Evolutionary conservation across 75 land plant genomes (phyloP), one percentile per base, ranked within the genome.

Genomic region (Larix kaempferi): DNA sequence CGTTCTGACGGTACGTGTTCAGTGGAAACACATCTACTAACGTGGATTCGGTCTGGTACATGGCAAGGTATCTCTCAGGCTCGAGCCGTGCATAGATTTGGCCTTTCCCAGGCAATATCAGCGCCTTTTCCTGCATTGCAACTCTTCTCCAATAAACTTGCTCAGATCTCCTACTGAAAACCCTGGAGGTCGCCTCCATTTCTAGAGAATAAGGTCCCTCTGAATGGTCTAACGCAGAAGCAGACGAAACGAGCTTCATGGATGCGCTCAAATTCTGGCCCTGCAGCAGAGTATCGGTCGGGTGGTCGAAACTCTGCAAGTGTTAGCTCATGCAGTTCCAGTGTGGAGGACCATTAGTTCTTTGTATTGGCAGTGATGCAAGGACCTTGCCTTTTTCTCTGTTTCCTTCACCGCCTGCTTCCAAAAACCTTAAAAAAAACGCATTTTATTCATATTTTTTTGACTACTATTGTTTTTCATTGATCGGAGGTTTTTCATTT

Each of bases 241-340:
- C 11, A 5, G 76, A 21, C 19, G 94, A 77, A 1, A 75, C 49
- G 0, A 92, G 67, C 1, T 76, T 21, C 88, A 81, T 84, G 21
- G 12, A 33, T 12, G 77, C 64, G 0, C 88, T 87, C 86, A 94
- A 79, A 74, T 91, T 94, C 79, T 94, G 97, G 29, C 58, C 80
- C 26, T 82, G 80, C 6, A 94, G 81, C 49, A 94, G 80, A n/a
- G 94, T 91, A 78, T 91, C 83, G 5, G 89, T 55, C 10, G 97
- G 97, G 77, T 80, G 80, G 27, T 91, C 88, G 63, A 91, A 94
- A 78, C 94, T 91, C 71, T 90, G 88, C 97, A n/a, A n/a, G n/a
- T n/a, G n/a, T n/a, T n/a, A n/a, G n/a, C n/a, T n/a, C n/a, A n/a
- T n/a, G n/a, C n/a, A n/a, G n/a, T n/a, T n/a, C n/a, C n/a, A n/a